Base-by-base conservation (phyloP, 352 stramenopile genomes). In the Albugo candida region DNA sequence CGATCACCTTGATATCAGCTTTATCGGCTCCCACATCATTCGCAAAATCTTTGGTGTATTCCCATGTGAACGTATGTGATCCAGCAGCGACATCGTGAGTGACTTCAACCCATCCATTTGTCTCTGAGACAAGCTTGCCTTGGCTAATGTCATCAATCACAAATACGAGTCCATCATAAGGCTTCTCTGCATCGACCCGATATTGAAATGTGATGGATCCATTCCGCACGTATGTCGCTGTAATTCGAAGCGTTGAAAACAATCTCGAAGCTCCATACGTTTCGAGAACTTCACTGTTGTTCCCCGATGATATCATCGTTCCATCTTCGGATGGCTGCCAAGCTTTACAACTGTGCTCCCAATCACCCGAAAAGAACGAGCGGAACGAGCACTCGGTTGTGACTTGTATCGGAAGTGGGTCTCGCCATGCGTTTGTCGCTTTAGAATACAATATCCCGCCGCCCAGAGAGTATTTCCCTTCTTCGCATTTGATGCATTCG, bases 151-250 rank as follows among this genome's bases (percentile, higher is more conserved):
- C 70, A 41, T 86, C 71, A 2, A 89, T 58, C 48, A 73, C 66
- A 42, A 89, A 86, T 13, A 81, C 61, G 13, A 89, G 55, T 0
- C 77, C 77, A 55, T 89, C 74, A 52, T 81, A 86, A 19, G 70
- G 69, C 39, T 60, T 50, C 41, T 89, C 77, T 11, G 73, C 74
- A 37, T 82, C 73, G 38, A 89, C 73, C 0, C 60, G 58, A 54
- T 74, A 89, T 45, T 84, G 70, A 55, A 84, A 89, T 38, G 77
- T 86, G 39, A 89, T 60, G 0, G 53, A 67, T 17, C 77, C 77
- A 36, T 78, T 61, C 0, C 72, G 68, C 27, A 89, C 76, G 51
- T 85, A 85, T 36, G 66, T 82, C 17, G 73, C 73, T 14, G 67
- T 81, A 36, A 89, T 60, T 17, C 74, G 65, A 39, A 89, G 52